Base-by-base conservation (phyloP, 2,329 filamentous ascomycete species). In the Tolypocladium amazonense region DNA sequence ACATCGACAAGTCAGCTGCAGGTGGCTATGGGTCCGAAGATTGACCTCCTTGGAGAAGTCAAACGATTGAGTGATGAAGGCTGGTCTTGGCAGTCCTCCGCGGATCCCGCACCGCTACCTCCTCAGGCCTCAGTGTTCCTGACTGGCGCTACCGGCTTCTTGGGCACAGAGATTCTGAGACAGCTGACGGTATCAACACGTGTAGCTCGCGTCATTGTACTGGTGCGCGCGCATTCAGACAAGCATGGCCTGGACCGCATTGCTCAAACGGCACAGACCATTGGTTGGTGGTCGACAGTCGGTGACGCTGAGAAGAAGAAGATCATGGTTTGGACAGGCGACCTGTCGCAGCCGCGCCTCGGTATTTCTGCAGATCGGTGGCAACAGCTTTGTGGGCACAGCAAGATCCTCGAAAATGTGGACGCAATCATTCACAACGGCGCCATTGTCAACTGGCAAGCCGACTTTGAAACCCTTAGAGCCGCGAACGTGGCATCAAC, bases 371-470 rank as follows among this genome's bases (percentile, higher is more conserved):
- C 25, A 9, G 27, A 43, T 23, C 33, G 35, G 12, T 95, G 89
- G 88, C 77, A 86, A 56, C 77, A 75, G 12, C 70, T 96, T 50
- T 50, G 25, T 20, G 47, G 47, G 4, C 18, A 30, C 25, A 30
- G 25, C 15, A 50, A 50, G 15, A 20, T 11, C 5, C 20, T 14
- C n/a, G 58, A 56, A 6, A 79, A 85, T 43, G 86, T 87, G 0
- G 89, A 95, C 68, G 81, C 86, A 1, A 78, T 91, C 12, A 82
- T 91, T 45, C 88, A 96, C 77, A 96, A 96, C 68, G 92, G 90
- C 55, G 90, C 90, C 23, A 77, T 80, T 45, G 86, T 89, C 11
- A 88, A 96, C 70, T 96, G 90, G 91, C 85, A 95, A 38, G 81
- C 86, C 66, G 85, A 83, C 8, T 96, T 96, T 72, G 81, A 84